Conservation (phyloP, 331 rosid genomes). For the Arachis monticola region DNA sequence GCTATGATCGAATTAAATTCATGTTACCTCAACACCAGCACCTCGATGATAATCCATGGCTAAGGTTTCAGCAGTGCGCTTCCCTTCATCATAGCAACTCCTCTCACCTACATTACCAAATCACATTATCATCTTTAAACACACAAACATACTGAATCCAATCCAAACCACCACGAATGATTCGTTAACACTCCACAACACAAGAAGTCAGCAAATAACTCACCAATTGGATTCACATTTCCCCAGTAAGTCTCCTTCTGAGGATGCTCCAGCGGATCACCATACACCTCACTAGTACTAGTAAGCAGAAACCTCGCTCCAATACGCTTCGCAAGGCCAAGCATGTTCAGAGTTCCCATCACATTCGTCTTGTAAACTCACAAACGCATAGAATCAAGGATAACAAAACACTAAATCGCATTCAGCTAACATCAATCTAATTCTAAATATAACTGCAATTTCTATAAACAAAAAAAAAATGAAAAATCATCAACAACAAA, state of each 20-base stretch:
- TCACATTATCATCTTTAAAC: not conserved
- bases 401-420: conserved; percentile 27
- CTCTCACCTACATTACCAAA: conserved; percentile 72
- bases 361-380: conserved; percentile 94
- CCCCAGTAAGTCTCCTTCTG: conserved; percentile 99
- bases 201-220: conserved; percentile 31
- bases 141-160: not conserved
- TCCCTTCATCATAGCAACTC: conserved; percentile 98
- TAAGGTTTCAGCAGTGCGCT: conserved; percentile 94
- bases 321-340: conserved; percentile 98
- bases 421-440: not conserved
- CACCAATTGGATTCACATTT: conserved; percentile 99
- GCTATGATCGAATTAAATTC: conserved; percentile 25
- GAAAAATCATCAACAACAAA: not conserved
- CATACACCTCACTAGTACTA: conserved; percentile 98
- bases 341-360: conserved; percentile 97
- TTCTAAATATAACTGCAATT: not conserved
- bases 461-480: not conserved
- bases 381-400: conserved; percentile 50
- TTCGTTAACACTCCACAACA: not conserved
- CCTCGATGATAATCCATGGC: conserved; percentile 99
- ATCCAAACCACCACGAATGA: conserved; percentile 5
- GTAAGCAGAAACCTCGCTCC: conserved; percentile 96
- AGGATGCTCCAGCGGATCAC: conserved; percentile 98
- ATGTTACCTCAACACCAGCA: conserved; percentile 91